A percentile compares a stretch with the other conserved stretches of the same genome.
phyloP scores from a whole-genome alignment of 352 stramenopile species.

The Phytophthora syringae region DNA sequence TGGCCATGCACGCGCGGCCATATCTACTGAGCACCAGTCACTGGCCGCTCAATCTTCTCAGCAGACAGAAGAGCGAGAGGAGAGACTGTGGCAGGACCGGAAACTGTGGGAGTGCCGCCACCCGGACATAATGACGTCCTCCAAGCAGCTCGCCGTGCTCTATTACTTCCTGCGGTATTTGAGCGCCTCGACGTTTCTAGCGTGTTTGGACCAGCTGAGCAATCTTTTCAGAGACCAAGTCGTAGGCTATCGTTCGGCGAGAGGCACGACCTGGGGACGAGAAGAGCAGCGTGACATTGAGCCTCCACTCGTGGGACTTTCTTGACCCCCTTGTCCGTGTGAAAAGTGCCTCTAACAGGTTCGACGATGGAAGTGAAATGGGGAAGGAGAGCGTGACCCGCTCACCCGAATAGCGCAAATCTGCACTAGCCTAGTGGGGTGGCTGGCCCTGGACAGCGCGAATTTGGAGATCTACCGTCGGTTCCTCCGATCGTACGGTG shows the following conservation, averaged over 20 bases:
- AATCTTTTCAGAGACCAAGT: constrained; percentile 28
- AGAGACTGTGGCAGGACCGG: constrained; percentile 39
- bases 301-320: constrained; percentile 39
- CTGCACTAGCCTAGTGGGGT: constrained; percentile 34
- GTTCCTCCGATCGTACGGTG: constrained; percentile 27
- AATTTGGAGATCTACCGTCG: constrained; percentile 39
- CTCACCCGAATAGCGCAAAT: constrained; percentile 26
- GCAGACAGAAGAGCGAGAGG: constrained; percentile 17
- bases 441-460: constrained; percentile 36
- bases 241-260: constrained; percentile 4
- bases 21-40: constrained; percentile 2
- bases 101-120: constrained; percentile 55
- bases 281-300: too few relatives aligned
- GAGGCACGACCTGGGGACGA: not conserved
- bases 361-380: not conserved
- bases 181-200: constrained; percentile 37
- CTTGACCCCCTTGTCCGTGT: constrained; percentile 18
- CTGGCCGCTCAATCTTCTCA: not conserved
- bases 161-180: constrained; percentile 46
- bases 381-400: constrained; percentile 5
- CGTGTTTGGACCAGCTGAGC: constrained; percentile 39
- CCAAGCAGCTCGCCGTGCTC: constrained; percentile 61
- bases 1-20: not conserved
- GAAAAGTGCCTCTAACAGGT: not conserved
- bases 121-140: constrained; percentile 40